These are phyloP conservation scores for Simplicillium sp. DNA, from an alignment of 2,329 filamentous ascomycete species.

Conservation along the genomic window DNA sequence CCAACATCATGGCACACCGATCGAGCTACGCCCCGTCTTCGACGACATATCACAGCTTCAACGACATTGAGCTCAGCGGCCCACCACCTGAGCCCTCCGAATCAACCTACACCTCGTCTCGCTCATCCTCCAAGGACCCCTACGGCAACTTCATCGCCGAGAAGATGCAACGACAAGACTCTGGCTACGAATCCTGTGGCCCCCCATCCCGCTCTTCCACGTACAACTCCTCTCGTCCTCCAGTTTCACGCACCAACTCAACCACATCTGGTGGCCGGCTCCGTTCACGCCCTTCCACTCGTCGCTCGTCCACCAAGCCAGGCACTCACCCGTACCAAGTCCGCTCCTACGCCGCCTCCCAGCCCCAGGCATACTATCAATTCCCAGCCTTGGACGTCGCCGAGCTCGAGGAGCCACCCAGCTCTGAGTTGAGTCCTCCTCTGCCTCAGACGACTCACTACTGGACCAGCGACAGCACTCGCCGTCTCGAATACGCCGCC, in stretches of 20 bases:
- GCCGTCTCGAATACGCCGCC: conserved; percentile 55
- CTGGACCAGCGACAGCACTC: conserved; percentile 56
- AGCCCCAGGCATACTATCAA: conserved; percentile 35
- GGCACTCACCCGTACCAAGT: conserved; percentile 24
- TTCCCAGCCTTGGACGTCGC: conserved; percentile 35
- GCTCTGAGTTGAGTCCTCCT: conserved; percentile 17
- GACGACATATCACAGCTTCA: conserved; percentile 45
- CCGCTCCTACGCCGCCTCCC: conserved; percentile 19
- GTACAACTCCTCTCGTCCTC: conserved; percentile 16
- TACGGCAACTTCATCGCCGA: conserved; percentile 12
- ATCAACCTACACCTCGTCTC: conserved; percentile 9
- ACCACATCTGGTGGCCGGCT: conserved; percentile 16
- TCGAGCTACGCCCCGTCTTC: conserved; percentile 35
- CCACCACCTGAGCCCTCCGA: conserved; percentile 20
- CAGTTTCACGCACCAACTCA: conserved; percentile 8
- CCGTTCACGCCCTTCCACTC: conserved; percentile 30
- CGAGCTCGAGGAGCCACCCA: conserved; percentile 14
- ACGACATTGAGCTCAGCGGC: conserved; percentile 38
- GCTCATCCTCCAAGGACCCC: conserved; percentile 4
- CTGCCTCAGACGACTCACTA: conserved; percentile 55
- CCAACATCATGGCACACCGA: conserved; percentile 19
- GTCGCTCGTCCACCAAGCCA: conserved; percentile 27
- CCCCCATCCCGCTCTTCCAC: conserved; percentile 26
- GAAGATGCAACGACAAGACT: conserved; percentile 46
- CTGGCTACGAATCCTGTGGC: conserved; percentile 45